Conservation (phyloP, 179 eudicot species). For the Camellia oleifera region DNA sequence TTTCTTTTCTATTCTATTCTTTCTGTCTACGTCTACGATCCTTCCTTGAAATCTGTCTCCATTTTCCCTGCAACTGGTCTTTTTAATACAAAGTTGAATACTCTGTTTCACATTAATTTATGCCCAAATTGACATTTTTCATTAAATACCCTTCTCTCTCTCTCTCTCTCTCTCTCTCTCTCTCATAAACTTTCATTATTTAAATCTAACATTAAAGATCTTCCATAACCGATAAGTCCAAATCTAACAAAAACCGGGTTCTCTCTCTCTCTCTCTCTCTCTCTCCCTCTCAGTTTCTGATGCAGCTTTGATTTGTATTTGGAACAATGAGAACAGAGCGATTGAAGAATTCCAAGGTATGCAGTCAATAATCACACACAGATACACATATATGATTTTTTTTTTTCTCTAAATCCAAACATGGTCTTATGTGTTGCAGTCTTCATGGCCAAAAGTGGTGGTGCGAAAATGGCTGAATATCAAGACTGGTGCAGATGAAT, state of each 20-base stretch:
- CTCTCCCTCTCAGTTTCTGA: conserved; percentile 13
- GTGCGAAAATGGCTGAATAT: conserved; percentile 62
- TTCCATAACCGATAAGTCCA: conserved; percentile 8
- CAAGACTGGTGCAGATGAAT: conserved; percentile 34
- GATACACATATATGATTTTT: background rate
- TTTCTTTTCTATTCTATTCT: background rate
- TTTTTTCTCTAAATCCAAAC: no score
- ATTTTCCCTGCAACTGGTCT: conserved; percentile 36
- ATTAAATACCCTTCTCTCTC: conserved; percentile 1
- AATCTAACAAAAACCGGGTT: conserved; percentile 4
- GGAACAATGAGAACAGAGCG: conserved; percentile 26
- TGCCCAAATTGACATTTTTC: background rate
- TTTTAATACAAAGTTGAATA: conserved; percentile 20
- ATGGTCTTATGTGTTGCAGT: conserved; percentile 24
- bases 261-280: background rate
- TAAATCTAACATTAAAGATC: background rate
- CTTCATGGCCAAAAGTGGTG: conserved; percentile 57
- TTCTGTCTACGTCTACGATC: conserved; percentile 11
- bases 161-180: background rate
- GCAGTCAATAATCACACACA: background rate
- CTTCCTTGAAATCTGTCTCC: conserved; percentile 34
- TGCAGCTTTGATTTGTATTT: background rate
- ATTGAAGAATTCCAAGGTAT: conserved; percentile 20
- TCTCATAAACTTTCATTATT: conserved; percentile 4
- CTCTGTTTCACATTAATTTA: background rate